Conservation (phyloP, 371 early-diverging fungal genomes). For the Mucor circinelloides region DNA sequence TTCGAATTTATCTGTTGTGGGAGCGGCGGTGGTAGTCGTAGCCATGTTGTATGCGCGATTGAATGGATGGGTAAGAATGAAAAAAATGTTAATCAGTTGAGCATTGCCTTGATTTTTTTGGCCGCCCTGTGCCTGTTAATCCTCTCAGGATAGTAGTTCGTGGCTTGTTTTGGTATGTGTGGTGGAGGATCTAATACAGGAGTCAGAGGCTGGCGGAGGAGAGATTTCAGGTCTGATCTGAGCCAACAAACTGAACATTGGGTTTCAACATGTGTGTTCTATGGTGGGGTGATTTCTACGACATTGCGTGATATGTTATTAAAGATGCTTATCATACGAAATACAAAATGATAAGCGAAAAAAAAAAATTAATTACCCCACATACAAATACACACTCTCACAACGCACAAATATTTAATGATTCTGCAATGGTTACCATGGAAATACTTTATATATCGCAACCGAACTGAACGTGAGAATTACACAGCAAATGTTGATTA, state of each 20-base stretch:
- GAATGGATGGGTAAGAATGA: background rate
- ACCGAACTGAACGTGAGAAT: slow-evolving; percentile 1
- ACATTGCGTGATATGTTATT: background rate
- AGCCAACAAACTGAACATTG: too few species aligned
- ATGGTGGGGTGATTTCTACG: slow-evolving; percentile 4
- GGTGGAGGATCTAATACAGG: too few species aligned
- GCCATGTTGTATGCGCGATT: slow-evolving; percentile 5
- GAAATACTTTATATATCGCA: background rate
- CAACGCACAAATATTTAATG: background rate
- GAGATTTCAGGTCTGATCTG: too few species aligned
- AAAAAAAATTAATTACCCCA: background rate
- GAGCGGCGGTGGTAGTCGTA: background rate
- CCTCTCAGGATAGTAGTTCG: too few species aligned
- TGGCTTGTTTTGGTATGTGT: too few species aligned
- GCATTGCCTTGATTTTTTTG: background rate
- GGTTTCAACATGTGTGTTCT: too few species aligned
- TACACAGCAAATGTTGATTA: background rate
- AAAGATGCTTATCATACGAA: background rate
- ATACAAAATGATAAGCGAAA: background rate
- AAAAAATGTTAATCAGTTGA: background rate
- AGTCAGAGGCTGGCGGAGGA: too few species aligned
- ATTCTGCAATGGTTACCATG: background rate
- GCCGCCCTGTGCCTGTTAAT: background rate
- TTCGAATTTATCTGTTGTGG: slow-evolving; percentile 39
- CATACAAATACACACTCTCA: background rate